Evolutionary conservation across 768 basidiomycete species (phyloP).

Genomic region (Serendipita sp.): DNA sequence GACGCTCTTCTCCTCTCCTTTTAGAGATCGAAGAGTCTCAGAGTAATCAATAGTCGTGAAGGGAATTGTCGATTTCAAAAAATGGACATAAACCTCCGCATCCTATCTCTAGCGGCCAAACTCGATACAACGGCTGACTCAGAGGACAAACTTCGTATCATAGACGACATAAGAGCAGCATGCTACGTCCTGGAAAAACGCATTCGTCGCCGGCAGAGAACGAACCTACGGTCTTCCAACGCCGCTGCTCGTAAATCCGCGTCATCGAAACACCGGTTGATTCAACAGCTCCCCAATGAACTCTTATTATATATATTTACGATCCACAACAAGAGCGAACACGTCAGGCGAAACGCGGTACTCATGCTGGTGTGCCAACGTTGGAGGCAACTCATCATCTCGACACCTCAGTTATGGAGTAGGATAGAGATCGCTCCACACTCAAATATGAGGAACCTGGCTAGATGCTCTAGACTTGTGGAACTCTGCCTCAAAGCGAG

Average conservation of each 20-base stretch:
- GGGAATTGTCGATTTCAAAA: no score
- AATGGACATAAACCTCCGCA: no score
- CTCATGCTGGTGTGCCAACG: not conserved
- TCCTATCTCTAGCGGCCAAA: no score
- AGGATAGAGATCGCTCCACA: not conserved
- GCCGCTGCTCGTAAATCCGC: not conserved
- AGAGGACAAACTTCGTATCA: no score
- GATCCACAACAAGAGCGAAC: not conserved
- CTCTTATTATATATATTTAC: not conserved
- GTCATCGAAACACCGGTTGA: not conserved
- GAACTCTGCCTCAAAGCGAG: no score
- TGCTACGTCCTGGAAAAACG: not conserved
- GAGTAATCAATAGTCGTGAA: no score
- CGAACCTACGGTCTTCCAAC: not conserved
- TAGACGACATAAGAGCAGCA: not conserved
- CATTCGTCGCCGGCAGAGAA: not conserved
- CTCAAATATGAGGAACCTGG: not conserved
- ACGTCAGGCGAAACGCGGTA: not conserved
- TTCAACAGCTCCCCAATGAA: not conserved
- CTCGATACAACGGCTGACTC: no score
- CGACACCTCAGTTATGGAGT: not conserved
- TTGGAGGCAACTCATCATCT: not conserved
- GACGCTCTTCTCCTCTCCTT: no score
- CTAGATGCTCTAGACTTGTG: no score
- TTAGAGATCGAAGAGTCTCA: no score